Evolutionary conservation across 2,329 filamentous ascomycete genomes (phyloP), one percentile per base, ranked within the genome.

Genomic region (Aureobasidium mangrovei): DNA sequence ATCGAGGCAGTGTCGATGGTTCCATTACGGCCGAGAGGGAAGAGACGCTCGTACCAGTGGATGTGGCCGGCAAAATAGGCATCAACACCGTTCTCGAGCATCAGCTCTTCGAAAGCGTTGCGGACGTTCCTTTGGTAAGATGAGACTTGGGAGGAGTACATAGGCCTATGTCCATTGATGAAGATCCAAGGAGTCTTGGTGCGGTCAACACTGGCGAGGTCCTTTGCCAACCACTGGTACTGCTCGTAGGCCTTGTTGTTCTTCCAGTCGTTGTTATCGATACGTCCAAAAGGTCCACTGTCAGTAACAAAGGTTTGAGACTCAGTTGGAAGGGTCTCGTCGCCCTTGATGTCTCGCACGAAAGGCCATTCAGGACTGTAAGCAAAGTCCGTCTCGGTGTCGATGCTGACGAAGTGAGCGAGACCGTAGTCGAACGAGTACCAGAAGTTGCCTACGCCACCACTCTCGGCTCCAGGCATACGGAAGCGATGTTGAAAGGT

Each of bases 341-440:
- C 64, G 36, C 70, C 72, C 6, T 61, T 64, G 47, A 73, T 57
- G 33, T 77, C 74, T 3, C 67, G 64, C 4, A 67, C 63, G 57
- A 77, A 77, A 8, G 73, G 68, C 61, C 62, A 74, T 46, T 72
- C 68, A 6, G 76, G 76, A 56, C 69, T 73, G 62, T 75, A 66
- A 44, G 74, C 69, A 58, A 72, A 77, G 62, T 78, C 76, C 36
- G 76, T 78, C 61, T 78, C 76, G 18, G 67, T 69, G 46, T 77
- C 67, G 29, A 78, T 63, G 18, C 70, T 65, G 57, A 78, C 64
- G 56, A 78, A 78, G 61, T 78, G 76, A 2, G 72, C 75, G n/a
- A 77, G 65, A 27, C 76, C 76, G 58, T 78, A 77, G 66, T 78
- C 75, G 59, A 77, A 78, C 1, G 72, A 76, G 64, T 78, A 78